Evolutionary conservation across 192 early-diverging fungal genomes (phyloP), one percentile per base, ranked within the genome.

Genomic region (Coemansia sp.): DNA sequence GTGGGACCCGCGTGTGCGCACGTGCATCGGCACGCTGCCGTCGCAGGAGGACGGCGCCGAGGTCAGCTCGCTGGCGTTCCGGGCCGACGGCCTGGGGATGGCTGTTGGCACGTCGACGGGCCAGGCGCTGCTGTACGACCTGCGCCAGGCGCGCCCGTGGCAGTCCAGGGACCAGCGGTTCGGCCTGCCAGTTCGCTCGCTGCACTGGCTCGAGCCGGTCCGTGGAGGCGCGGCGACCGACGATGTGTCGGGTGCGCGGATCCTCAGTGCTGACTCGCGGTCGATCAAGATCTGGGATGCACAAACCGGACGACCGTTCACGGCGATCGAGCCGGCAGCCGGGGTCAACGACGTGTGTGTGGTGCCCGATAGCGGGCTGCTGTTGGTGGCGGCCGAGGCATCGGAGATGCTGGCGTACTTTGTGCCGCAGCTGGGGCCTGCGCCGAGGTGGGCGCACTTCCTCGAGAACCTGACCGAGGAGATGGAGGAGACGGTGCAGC

Each of bases 141-240:
- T 99, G 62, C 84, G 96, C 36, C 81, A 85, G 60, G 81, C 80
- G 43, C 71, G 80, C 17, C 96, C 96, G 8, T 80, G 86, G 52
- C 75, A 90, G 39, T 79, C 93, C 59, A 97, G 96, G 79, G 96
- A 99, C 80, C 96, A 99, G 71, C 92, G 95, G 73, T 99, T 95
- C 66, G 93, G 93, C 14, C 84, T 88, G 60, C 91, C 92, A 23
- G 97, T 99, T 60, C 91, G 92, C 67, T 80, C 67, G 9, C 55
- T 99, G 28, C 38, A 80, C 29, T 95, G 88, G 81, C 88, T 94
- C 54, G 83, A 87, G 34, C 68, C 77, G 3, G 14, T 28, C 5
- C 32, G 42, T 9, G 47, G 47, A 19, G n/a, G n/a, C n/a, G n/a
- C n/a, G n/a, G 45, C 77, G 17, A 64, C 49, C 15, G 45, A 41